Base-by-base conservation (phyloP, 371 early-diverging fungal species). In the Zopfochytrium polystomum region DNA sequence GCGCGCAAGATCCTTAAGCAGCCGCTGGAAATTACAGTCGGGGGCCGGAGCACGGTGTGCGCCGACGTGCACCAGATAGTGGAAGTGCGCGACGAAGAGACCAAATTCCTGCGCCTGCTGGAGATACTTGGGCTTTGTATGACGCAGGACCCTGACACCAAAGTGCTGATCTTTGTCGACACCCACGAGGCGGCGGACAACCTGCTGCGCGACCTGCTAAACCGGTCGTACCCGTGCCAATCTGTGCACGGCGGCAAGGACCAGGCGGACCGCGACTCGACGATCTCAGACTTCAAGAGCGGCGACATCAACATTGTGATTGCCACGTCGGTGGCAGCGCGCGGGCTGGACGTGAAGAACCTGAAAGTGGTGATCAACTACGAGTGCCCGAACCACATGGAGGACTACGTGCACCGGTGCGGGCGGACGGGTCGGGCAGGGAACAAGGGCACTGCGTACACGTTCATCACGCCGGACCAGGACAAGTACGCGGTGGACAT, bases 281-380 rank as follows among this genome's bases (percentile, higher is more conserved):
- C 93, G 0, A 90, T 98, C 64, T 55, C 84, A 3, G 95, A 95
- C 59, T 96, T 98, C 72, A 97, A 98, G 67, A 80, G 85, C 0
- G 95, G 95, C 5, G 84, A 84, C 3, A 85, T 85, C 38, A 88
- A 87, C 52, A 85, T 98, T 43, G 74, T 99, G 52, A 91, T 99
- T 73, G 99, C 99, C 1, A 99, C 99, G 0, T 95, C 95, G n/a
- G 95, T 99, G 2, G 99, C 98, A n/a, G 96, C 99, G 1, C 90
- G 99, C 68, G 99, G 99, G 22, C 73, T 99, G 49, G 99, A 99
- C 74, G 98, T 99, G 35, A 95, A 97, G 65, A 88, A 92, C 20
- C 81, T 99, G 2, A 95, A 90, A 34, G 72, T 95, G 11, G 98
- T 99, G 0, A 83, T 99, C 55, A 99, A 99, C 67, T 99, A 90